Evolutionary conservation across 305 asterid species (phyloP).

Genomic region (Fraxinus ornus): DNA sequence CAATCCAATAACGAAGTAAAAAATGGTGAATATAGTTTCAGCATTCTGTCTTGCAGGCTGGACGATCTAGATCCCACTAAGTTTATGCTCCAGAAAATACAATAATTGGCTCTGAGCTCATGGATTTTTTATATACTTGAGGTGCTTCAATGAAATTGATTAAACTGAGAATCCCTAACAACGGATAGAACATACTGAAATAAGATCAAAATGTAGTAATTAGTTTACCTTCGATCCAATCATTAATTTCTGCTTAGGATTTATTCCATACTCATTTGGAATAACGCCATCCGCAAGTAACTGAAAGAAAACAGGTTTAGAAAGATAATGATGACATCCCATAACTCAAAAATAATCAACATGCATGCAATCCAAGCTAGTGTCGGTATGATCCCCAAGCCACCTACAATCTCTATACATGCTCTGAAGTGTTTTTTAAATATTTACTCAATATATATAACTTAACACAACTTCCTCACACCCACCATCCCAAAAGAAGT

Average conservation of each 20-base stretch:
- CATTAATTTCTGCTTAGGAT: constrained; percentile 82
- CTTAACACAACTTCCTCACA: background rate
- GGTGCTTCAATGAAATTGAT: constrained; percentile 7
- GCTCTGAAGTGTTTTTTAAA: background rate
- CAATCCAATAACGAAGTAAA: constrained; percentile 11
- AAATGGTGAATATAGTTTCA: constrained; percentile 5
- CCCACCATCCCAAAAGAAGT: background rate
- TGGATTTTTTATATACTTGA: constrained; percentile 2
- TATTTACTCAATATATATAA: background rate
- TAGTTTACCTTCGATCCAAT: constrained; percentile 84
- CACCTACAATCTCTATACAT: background rate
- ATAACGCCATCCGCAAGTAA: constrained; percentile 98
- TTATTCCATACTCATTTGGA: constrained; percentile 97
- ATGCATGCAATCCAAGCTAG: constrained; percentile 6
- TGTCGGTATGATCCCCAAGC: background rate
- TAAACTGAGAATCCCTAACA: constrained; percentile 1
- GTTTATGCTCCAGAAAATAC: background rate
- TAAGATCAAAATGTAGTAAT: background rate
- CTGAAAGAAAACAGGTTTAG: constrained; percentile 41
- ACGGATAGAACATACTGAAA: constrained; percentile 4
- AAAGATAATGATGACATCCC: background rate
- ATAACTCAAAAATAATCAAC: constrained; percentile 17
- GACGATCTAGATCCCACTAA: constrained; percentile 1
- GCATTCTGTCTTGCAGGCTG: constrained; percentile 7
- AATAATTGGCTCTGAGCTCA: constrained; percentile 1